Conservation (phyloP, 2,329 filamentous ascomycete species). For the Paracamarosporium sp. region DNA sequence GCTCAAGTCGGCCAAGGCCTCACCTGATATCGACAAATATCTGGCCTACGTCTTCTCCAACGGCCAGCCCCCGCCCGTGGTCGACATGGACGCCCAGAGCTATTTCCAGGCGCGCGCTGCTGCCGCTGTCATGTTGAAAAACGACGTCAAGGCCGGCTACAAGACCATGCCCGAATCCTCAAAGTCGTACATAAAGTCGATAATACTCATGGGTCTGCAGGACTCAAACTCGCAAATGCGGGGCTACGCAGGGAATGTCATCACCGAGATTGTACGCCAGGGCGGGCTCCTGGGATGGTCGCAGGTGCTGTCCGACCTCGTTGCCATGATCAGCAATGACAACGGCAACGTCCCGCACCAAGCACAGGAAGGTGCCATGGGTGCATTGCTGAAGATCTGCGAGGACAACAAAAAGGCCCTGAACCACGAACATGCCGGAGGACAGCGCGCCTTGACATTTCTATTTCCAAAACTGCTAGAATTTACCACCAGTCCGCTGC, state of each 20-base stretch:
- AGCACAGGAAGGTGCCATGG: constrained; percentile 92
- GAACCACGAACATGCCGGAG: constrained; percentile 86
- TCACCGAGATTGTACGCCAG: constrained; percentile 86
- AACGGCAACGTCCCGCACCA: constrained; percentile 70
- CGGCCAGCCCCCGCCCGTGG: constrained; percentile 64
- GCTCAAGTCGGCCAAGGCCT: constrained; percentile 86
- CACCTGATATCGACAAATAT: constrained; percentile 97
- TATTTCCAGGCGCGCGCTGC: constrained; percentile 83
- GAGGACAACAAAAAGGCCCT: constrained; percentile 91
- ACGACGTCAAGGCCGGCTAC: constrained; percentile 80
- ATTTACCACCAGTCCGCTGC: constrained; percentile 77
- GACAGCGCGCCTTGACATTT: constrained; percentile 84
- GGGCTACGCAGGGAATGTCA: constrained; percentile 88
- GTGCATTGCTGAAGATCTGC: constrained; percentile 91
- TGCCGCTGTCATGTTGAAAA: constrained; percentile 94
- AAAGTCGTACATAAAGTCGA: constrained; percentile 78
- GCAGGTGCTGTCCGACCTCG: constrained; percentile 81
- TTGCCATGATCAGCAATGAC: constrained; percentile 78
- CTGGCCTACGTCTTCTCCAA: constrained; percentile 88
- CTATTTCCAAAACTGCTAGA: constrained; percentile 90
- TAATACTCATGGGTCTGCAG: constrained; percentile 79
- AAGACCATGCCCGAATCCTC: constrained; percentile 77
- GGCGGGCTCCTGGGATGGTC: constrained; percentile 92
- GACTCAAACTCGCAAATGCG: constrained; percentile 84
- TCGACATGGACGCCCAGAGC: constrained; percentile 65